phyloP scores from a whole-genome alignment of 345 rosid genomes.

The Passiflora organensis region DNA sequence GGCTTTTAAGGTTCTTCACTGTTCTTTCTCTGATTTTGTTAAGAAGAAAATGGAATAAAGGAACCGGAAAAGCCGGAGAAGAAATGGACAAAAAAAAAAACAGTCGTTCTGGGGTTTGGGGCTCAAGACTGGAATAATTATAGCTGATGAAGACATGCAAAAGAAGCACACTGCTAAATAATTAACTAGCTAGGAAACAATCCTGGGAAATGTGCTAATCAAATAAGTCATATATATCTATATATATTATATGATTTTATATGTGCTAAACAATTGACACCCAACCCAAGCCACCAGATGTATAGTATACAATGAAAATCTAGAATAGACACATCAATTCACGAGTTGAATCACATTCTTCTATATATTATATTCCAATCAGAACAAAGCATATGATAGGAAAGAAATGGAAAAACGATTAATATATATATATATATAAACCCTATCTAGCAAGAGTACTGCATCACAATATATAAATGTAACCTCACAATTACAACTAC shows the following conservation, averaged over 20 bases:
- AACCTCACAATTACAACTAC: background rate
- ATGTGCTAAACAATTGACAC: too few relatives aligned
- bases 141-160: too few relatives aligned
- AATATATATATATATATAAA: constrained; percentile 4
- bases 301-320: too few relatives aligned
- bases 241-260: too few relatives aligned
- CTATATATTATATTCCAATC: background rate
- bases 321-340: too few relatives aligned
- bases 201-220: too few relatives aligned
- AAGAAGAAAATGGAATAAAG: constrained; percentile 6
- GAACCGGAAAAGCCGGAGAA: constrained; percentile 3
- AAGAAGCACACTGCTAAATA: too few relatives aligned
- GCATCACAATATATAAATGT: too few relatives aligned
- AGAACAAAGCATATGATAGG: background rate
- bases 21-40: constrained; percentile 6
- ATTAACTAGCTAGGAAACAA: too few relatives aligned
- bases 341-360: background rate
- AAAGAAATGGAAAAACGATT: background rate
- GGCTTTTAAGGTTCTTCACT: constrained; percentile 9
- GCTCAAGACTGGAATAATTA: background rate
- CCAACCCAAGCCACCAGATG: too few relatives aligned
- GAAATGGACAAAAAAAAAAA: background rate
- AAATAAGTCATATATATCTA: too few relatives aligned
- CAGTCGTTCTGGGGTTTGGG: too few relatives aligned
- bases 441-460: constrained; percentile 4